phyloP scores from a whole-genome alignment of 345 rosid genomes.

The Ailanthus altissimus region DNA sequence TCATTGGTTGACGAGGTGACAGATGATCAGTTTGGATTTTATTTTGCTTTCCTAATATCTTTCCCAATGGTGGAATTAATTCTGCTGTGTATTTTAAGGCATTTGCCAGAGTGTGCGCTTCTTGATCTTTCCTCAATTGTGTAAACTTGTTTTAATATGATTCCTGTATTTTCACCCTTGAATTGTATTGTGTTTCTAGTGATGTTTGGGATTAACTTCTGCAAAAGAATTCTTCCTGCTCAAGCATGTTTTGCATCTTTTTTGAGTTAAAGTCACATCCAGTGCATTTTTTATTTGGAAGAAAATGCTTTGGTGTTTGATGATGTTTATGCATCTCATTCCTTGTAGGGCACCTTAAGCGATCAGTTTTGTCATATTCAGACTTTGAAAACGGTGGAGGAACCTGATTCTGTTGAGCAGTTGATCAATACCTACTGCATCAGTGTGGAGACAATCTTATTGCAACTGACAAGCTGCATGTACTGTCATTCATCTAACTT shows the following conservation, averaged over 20 bases:
- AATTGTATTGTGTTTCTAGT: background rate
- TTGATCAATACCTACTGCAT: conserved; percentile 42
- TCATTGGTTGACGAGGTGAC: conserved; percentile 53
- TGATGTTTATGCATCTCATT: conserved; percentile 9
- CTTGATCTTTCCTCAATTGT: conserved; percentile 18
- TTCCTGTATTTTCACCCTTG: conserved; percentile 10
- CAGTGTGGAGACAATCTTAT: conserved; percentile 38
- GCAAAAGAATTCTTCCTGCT: background rate
- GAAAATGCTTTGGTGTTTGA: background rate
- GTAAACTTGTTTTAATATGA: background rate
- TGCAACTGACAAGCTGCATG: conserved; percentile 36
- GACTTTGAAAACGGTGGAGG: conserved; percentile 36
- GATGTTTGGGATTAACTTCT: conserved; percentile 12
- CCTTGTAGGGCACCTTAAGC: conserved; percentile 43
- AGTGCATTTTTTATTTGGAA: conserved; percentile 5
- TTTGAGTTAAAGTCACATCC: background rate
- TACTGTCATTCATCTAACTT: conserved; percentile 17
- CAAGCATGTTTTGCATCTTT: conserved; percentile 1
- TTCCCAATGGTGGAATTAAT: background rate
- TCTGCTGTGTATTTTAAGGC: background rate
- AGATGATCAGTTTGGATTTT: conserved; percentile 3
- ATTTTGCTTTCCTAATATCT: background rate
- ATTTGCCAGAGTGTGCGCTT: background rate
- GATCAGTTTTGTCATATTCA: conserved; percentile 37
- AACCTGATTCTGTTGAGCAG: conserved; percentile 36